Evolutionary conservation across 805 yeast genomes (phyloP), one percentile per base, ranked within the genome.

Genomic region (Monosporozyma yasuniensis): DNA sequence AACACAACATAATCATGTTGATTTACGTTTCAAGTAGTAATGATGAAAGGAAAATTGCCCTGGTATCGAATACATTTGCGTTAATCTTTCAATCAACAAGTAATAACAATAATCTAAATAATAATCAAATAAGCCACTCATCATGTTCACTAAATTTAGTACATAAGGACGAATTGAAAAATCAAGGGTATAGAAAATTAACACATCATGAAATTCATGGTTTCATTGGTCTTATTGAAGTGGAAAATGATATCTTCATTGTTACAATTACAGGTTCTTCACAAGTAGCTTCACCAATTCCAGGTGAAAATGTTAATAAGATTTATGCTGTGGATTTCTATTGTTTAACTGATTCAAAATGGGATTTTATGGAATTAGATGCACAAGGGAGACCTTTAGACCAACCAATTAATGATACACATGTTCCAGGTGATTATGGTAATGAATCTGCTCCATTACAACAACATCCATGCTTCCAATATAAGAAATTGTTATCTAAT

Each of bases 311-410:
- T 1, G 84, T 93, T 28, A 81, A 86, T 62, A 81, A 81, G 59
- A 90, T 93, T 41, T 77, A 74, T 60, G 80, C 81, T 14, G 96
- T 91, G 28, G 97, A 90, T 57, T 93, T 93, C 65, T 77, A 83
- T 56, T 84, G 95, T 52, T 68, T 93, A 49, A 79, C 81, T 19
- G 75, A 75, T 42, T 71, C 79, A 38, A 76, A 78, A 22, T 91
- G 96, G 95, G 98, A 93, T 68, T 85, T 78, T 55, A 70, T 78
- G n/a, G 84, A 79, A 30, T 62, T 85, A 27, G 91, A 85, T 58
- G 58, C 77, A 8, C 77, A 77, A 55, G 95, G 95, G 0, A 76
- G 72, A 60, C 52, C 52, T 23, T 25, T 51, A n/a, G 30, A 21
- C 22, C 43, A 46, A 16, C 32, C 30, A 8, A 8, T 35, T n/a